phyloP scores from a whole-genome alignment of 2,329 filamentous ascomycete genomes.

The Helotiales sp. region DNA sequence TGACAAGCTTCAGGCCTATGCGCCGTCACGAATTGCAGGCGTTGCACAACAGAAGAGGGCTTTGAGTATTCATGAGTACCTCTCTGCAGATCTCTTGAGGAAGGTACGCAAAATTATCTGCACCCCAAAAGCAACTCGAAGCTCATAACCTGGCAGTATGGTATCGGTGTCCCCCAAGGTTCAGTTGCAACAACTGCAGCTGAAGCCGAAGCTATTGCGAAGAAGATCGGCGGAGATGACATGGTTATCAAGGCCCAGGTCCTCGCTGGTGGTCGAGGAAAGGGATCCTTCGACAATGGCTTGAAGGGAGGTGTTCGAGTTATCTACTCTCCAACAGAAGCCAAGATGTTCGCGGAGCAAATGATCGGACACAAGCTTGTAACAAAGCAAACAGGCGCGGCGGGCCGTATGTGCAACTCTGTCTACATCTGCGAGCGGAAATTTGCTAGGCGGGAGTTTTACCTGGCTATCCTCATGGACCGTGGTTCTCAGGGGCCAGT shows the following conservation, averaged over 20 bases:
- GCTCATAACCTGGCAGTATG: slow-evolving; percentile 66
- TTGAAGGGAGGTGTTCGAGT: slow-evolving; percentile 98
- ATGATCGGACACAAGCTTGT: slow-evolving; percentile 99
- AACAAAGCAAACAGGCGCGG: slow-evolving; percentile 97
- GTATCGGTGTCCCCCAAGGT: slow-evolving; percentile 88
- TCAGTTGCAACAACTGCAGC: slow-evolving; percentile 77
- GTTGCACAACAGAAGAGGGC: slow-evolving; percentile 77
- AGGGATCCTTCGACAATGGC: slow-evolving; percentile 96
- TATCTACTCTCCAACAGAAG: slow-evolving; percentile 96
- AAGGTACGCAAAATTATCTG: slow-evolving; percentile 47
- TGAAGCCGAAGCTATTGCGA: slow-evolving; percentile 90
- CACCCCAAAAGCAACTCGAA: slow-evolving; percentile 21
- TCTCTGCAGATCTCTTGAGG: slow-evolving; percentile 87
- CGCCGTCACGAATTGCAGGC: slow-evolving; percentile 60
- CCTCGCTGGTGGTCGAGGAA: slow-evolving; percentile 94
- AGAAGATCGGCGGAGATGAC: slow-evolving; percentile 88
- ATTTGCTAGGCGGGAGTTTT: slow-evolving; percentile 98
- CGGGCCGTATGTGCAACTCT: slow-evolving; percentile 89
- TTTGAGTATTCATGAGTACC: slow-evolving; percentile 97
- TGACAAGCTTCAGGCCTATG: slow-evolving; percentile 42
- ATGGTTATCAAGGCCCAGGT: slow-evolving; percentile 99
- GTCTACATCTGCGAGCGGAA: slow-evolving; percentile 99
- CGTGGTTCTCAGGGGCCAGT: slow-evolving; percentile 86
- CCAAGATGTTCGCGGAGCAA: slow-evolving; percentile 96
- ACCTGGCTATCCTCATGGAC: slow-evolving; percentile 98